Percentiles rank a stretch among this genome's conserved stretches.
Evolutionary conservation across 768 basidiomycete genomes (phyloP).

Genomic region (Calvatia gigantea): DNA sequence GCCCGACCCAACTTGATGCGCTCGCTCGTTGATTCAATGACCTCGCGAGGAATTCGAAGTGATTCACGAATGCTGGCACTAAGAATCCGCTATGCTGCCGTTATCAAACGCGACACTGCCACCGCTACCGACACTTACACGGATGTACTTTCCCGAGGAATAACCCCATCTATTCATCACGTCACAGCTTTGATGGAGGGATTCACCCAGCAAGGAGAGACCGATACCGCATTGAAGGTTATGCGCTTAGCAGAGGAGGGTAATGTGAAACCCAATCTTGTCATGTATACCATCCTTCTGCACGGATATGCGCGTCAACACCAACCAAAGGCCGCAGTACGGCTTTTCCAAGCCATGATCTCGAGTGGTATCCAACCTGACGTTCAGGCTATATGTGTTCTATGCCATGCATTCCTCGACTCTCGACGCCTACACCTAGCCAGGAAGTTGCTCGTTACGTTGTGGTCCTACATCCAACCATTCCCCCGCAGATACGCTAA

Average conservation of each 20-base stretch:
- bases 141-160: constrained; percentile 59
- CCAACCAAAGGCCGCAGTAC: constrained; percentile 48
- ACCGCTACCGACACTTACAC: constrained; percentile 53
- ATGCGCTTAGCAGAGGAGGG: constrained; percentile 48
- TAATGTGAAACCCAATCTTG: constrained; percentile 54
- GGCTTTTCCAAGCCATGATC: constrained; percentile 62
- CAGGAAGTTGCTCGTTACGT: constrained; percentile 46
- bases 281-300: constrained; percentile 79
- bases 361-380: constrained; percentile 63
- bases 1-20: constrained; percentile 27
- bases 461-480: constrained; percentile 65
- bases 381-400: constrained; percentile 64
- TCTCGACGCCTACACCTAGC: constrained; percentile 50
- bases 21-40: constrained; percentile 44
- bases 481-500: constrained; percentile 49
- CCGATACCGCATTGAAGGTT: constrained; percentile 49
- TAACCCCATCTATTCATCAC: constrained; percentile 72
- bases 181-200: constrained; percentile 75
- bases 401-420: constrained; percentile 64
- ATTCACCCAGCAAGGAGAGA: constrained; percentile 57
- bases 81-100: constrained; percentile 61
- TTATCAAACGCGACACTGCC: constrained; percentile 46
- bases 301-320: constrained; percentile 63
- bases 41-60: constrained; percentile 43
- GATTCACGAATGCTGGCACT: constrained; percentile 58